phyloP scores from a whole-genome alignment of 257 asterid species.

The Echium plantagineum region DNA sequence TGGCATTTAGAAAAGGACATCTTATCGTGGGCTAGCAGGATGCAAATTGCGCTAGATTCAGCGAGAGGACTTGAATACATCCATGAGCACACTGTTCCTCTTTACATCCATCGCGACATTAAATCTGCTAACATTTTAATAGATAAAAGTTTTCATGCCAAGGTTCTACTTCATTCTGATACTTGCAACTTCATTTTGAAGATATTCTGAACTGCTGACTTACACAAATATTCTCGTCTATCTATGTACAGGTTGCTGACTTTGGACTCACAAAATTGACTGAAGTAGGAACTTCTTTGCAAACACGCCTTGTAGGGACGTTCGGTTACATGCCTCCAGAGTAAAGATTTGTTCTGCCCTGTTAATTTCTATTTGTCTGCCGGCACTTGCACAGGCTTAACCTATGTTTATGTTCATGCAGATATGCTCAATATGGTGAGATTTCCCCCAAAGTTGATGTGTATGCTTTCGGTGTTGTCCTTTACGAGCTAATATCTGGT shows the following conservation, averaged over 20 bases:
- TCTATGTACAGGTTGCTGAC: conserved; percentile 58
- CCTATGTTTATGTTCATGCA: conserved; percentile 13
- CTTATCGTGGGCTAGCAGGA: conserved; percentile 59
- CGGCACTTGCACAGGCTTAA: background rate
- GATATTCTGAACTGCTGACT: background rate
- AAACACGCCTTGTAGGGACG: conserved; percentile 78
- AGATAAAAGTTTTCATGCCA: conserved; percentile 62
- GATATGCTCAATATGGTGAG: conserved; percentile 78
- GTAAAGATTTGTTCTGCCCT: conserved; percentile 25
- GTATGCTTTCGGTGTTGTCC: conserved; percentile 83
- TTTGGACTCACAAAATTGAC: conserved; percentile 79
- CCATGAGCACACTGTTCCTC: conserved; percentile 84
- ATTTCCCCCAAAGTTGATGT: conserved; percentile 70
- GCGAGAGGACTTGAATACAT: conserved; percentile 96
- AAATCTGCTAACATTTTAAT: conserved; percentile 76
- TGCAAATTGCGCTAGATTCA: conserved; percentile 82
- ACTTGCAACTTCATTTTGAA: background rate
- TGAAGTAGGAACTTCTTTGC: conserved; percentile 62
- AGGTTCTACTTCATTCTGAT: conserved; percentile 25
- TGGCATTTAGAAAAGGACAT: conserved; percentile 32
- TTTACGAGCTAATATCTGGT: conserved; percentile 63
- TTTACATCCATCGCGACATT: conserved; percentile 77
- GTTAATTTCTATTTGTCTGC: background rate
- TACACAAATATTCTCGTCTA: conserved; percentile 3
- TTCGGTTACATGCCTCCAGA: conserved; percentile 91